These are phyloP conservation scores for Fusarium oxysporum DNA, from an alignment of 2,329 filamentous ascomycete genomes.

Conservation along the genomic window DNA sequence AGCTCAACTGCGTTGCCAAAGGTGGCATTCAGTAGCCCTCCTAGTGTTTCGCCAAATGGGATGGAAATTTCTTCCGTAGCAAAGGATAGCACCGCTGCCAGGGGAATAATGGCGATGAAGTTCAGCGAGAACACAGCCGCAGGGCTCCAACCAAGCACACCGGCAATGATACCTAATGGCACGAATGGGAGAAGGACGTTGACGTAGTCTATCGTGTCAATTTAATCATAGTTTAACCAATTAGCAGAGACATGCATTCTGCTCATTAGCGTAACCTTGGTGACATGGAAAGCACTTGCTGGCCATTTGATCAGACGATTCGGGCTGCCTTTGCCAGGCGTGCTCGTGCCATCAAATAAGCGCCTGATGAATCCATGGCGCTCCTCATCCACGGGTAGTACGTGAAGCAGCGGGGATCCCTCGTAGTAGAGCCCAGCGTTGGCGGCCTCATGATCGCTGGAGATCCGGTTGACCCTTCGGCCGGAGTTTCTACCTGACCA, in stretches of 20 bases:
- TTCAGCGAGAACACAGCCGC: constrained; percentile 79
- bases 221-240: constrained; percentile 5
- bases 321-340: constrained; percentile 63
- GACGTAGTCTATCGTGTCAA: constrained; percentile 61
- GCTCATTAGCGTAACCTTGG: constrained; percentile 68
- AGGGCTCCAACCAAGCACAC: constrained; percentile 70
- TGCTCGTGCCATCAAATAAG: constrained; percentile 41
- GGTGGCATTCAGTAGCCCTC: constrained; percentile 79
- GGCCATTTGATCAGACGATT: constrained; percentile 58
- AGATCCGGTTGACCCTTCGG: background rate
- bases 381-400: constrained; percentile 1
- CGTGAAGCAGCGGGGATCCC: background rate
- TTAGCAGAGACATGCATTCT: constrained; percentile 57
- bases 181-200: constrained; percentile 80
- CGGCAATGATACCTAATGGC: constrained; percentile 77
- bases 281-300: constrained; percentile 64
- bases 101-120: constrained; percentile 82
- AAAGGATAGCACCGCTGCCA: constrained; percentile 79
- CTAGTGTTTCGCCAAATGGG: constrained; percentile 78
- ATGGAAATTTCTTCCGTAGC: constrained; percentile 81
- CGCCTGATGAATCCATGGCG: constrained; percentile 6
- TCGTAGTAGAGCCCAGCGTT: constrained; percentile 3
- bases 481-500: constrained; percentile 8
- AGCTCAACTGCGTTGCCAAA: constrained; percentile 85
- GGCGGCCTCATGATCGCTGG: background rate